Percentiles rank a stretch among this genome's conserved stretches.
Evolutionary conservation across 148 eudicot species (phyloP).

Genomic region (Rhododendron ovatum): DNA sequence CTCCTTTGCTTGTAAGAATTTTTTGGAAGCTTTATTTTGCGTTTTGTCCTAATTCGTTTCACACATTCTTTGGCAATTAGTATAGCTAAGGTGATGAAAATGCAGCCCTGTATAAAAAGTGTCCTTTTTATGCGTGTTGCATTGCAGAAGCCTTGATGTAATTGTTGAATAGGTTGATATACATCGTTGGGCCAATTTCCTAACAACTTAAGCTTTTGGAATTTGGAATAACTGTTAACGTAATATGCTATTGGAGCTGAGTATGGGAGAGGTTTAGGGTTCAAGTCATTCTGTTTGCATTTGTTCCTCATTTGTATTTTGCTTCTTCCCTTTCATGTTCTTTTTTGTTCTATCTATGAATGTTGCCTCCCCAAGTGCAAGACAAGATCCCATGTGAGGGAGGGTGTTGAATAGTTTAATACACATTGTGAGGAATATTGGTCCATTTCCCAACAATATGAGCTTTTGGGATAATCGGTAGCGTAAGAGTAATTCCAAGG

Average conservation of each 20-base stretch:
- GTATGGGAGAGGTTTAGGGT: neutral
- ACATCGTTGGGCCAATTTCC: neutral
- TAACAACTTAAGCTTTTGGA: neutral
- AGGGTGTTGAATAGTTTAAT: no score
- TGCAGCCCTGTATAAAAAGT: neutral
- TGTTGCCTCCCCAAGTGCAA: neutral
- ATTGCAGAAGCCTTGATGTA: neutral
- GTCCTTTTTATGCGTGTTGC: neutral
- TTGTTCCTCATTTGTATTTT: neutral
- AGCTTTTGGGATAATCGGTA: neutral
- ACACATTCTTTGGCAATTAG: neutral
- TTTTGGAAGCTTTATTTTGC: neutral
- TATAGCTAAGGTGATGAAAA: neutral
- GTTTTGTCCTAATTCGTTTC: neutral
- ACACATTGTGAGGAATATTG: neutral
- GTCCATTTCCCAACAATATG: neutral
- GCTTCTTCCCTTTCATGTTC: neutral
- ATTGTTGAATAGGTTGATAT: neutral
- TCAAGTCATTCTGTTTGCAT: neutral
- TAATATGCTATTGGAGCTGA: neutral
- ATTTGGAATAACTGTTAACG: neutral
- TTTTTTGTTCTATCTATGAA: neutral
- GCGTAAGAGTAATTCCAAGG: neutral
- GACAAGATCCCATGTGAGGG: neutral
- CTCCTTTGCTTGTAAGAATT: conserved; percentile 49